Conservation (phyloP, 2,329 filamentous ascomycete species). For the Chaetomium olivaceum region DNA sequence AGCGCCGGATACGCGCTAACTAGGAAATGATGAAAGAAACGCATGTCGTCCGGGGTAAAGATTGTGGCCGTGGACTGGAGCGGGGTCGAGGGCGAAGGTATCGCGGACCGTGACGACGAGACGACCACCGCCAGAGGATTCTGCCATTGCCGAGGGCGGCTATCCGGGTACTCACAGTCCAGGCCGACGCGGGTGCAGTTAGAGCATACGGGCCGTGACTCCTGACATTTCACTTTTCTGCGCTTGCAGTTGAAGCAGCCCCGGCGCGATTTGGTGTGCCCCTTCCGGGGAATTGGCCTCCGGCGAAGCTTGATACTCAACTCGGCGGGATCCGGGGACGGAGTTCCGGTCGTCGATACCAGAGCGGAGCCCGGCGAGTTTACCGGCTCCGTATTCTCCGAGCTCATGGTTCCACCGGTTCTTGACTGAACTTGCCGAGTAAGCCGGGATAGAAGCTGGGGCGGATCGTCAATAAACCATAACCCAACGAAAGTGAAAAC, state of each 20-base stretch:
- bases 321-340: slow-evolving; percentile 7
- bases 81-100: slow-evolving; percentile 35
- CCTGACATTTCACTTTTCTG: slow-evolving; percentile 49
- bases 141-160: slow-evolving; percentile 1
- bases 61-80: slow-evolving; percentile 27
- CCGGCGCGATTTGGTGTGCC: slow-evolving; percentile 44
- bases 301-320: slow-evolving; percentile 22
- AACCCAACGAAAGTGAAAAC: neutral
- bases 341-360: neutral
- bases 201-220: slow-evolving; percentile 40
- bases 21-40: slow-evolving; percentile 56
- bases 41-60: slow-evolving; percentile 49
- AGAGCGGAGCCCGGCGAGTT: slow-evolving; percentile 6
- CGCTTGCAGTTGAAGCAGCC: slow-evolving; percentile 45
- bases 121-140: slow-evolving; percentile 23
- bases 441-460: neutral
- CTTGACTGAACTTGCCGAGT: neutral
- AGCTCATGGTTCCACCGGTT: neutral
- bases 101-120: slow-evolving; percentile 32
- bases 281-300: slow-evolving; percentile 35
- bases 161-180: slow-evolving; percentile 40
- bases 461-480: neutral
- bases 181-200: slow-evolving; percentile 42
- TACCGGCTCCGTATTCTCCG: neutral
- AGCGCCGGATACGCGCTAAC: slow-evolving; percentile 46